Evolutionary conservation across 148 eudicot species (phyloP).

Genomic region (Tetragonia tetragonoides): DNA sequence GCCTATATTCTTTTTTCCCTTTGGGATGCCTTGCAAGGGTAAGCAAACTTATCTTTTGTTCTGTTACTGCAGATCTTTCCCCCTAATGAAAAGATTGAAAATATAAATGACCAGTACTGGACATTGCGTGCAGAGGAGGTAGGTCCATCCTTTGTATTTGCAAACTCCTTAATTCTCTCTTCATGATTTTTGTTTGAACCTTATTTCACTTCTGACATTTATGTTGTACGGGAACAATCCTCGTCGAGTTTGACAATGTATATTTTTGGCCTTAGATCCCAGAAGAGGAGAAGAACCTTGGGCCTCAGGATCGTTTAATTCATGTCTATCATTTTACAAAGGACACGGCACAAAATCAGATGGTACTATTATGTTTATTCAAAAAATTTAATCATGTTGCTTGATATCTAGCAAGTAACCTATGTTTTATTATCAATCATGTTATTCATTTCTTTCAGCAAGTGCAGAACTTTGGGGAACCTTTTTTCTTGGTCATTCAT

Average conservation of each 20-base stretch:
- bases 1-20: neutral
- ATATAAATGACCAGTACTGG: conserved; percentile 80
- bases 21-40: neutral
- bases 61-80: conserved; percentile 62
- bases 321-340: conserved; percentile 95
- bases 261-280: conserved; percentile 60
- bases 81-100: conserved; percentile 65
- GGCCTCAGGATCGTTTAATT: conserved; percentile 77
- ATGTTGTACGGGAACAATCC: neutral
- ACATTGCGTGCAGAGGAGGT: conserved; percentile 89
- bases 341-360: conserved; percentile 80
- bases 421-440: neutral
- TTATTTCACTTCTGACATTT: neutral
- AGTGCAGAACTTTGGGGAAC: conserved; percentile 95
- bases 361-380: conserved; percentile 35
- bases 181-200: neutral
- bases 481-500: conserved; percentile 80
- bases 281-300: conserved; percentile 90
- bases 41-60: neutral
- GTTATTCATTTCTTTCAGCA: conserved; percentile 43
- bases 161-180: neutral
- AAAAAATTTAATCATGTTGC: neutral
- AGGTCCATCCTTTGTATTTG: conserved; percentile 22
- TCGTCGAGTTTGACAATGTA: neutral
- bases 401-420: too few species aligned